A percentile compares a stretch with the other conserved stretches of the same genome.
phyloP scores from a whole-genome alignment of 2,329 filamentous ascomycete species.

The Dothideomycetes sp. region DNA sequence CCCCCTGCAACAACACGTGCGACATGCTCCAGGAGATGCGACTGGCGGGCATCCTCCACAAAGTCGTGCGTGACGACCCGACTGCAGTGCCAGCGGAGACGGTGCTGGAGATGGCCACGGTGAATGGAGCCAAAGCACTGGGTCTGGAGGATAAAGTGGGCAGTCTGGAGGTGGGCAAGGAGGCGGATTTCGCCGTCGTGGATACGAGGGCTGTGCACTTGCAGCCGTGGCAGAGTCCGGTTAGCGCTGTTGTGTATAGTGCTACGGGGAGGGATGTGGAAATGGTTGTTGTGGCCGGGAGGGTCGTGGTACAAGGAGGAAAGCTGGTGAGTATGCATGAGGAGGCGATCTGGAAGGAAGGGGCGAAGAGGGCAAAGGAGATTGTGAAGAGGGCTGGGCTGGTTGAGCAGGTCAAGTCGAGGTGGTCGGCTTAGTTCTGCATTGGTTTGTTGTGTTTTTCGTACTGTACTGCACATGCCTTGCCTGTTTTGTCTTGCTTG shows the following conservation, averaged over 20 bases:
- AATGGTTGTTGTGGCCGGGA: conserved; percentile 32
- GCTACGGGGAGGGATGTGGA: conserved; percentile 34
- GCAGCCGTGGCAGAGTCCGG: conserved; percentile 20
- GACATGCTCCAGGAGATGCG: conserved; percentile 45
- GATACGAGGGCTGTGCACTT: conserved; percentile 18
- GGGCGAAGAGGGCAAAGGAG: conserved; percentile 16
- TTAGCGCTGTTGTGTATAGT: conserved; percentile 35
- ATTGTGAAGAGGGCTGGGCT: background rate
- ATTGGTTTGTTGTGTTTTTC: too few relatives aligned
- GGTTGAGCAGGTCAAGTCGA: conserved; percentile 15
- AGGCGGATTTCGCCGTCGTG: conserved; percentile 31
- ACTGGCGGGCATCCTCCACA: conserved; percentile 39
- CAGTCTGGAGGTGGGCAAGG: conserved; percentile 32
- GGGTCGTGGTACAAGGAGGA: conserved; percentile 25
- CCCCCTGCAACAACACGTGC: conserved; percentile 42
- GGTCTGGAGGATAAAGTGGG: conserved; percentile 28
- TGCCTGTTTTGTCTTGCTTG: too few relatives aligned
- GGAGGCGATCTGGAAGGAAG: conserved; percentile 27
- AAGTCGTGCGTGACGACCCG: conserved; percentile 35
- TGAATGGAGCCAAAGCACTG: conserved; percentile 38
- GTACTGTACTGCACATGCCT: too few relatives aligned
- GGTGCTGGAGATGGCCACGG: conserved; percentile 41
- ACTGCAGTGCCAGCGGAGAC: conserved; percentile 31
- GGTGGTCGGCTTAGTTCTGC: conserved; percentile 27
- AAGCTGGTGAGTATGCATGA: conserved; percentile 30